Base-by-base conservation (phyloP, 2,329 filamentous ascomycete species). In the Trichoderma arundinaceum region DNA sequence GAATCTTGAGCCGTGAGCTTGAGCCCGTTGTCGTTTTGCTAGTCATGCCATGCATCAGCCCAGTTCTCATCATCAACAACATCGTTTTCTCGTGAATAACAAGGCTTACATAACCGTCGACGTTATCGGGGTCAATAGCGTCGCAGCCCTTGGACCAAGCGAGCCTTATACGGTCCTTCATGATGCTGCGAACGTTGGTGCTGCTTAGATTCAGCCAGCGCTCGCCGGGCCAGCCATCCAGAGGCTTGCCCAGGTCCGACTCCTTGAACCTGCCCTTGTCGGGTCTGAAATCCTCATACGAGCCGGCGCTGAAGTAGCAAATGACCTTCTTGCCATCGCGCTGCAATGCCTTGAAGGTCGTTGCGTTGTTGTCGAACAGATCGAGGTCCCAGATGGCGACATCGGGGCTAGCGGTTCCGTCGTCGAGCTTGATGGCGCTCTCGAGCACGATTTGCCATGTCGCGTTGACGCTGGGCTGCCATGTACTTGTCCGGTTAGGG, bases 261-360 rank as follows among this genome's bases (percentile, higher is more conserved):
- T 79, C 68, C 7, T 77, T 72, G 72, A 91, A 92, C 5, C 84
- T 71, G 35, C 72, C 73, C 17, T 82, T 80, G 72, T 92, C 90
- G 0, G 81, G 76, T 3, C 90, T 82, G 78, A 83, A 86, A 59
- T 86, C 74, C 75, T 92, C 90, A 70, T 84, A 91, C 7, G 86
- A 88, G 1, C 90, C 90, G 0, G 88, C 89, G 59, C 86, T 89
- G 78, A 92, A 92, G 77, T 92, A 92, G 79, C 90, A 92, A 66
- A 92, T 88, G 62, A 91, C 85, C 68, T 84, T 87, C 72, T 85
- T 85, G 8, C 82, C 84, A 6, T 78, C 74, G 58, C 84, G 85
- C 65, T 83, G 79, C 74, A 89, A 87, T 12, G 88, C 78, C 67
- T 86, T 81, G 66, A 90, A 73, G 1, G 74, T 75, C 13, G 68